Conservation (phyloP, 2,329 filamentous ascomycete genomes). For the Colletotrichum scovillei region DNA sequence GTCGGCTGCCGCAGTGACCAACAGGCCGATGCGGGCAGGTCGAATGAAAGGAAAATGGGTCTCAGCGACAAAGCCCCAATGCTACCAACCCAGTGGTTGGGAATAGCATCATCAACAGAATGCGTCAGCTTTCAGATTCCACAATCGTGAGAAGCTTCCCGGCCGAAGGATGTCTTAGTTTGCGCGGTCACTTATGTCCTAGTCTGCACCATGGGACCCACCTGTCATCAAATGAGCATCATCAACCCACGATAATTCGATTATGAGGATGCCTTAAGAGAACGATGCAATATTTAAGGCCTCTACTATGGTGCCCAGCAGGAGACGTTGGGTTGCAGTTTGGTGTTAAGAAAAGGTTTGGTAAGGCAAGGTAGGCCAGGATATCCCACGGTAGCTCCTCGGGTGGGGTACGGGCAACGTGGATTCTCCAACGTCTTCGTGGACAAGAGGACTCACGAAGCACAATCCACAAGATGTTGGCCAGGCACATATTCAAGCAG, state of each 20-base stretch:
- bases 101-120: constrained; percentile 16
- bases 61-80: not conserved
- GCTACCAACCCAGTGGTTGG: not conserved
- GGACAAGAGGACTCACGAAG: constrained; percentile 6
- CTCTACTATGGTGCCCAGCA: not conserved
- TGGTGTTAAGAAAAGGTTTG: constrained; percentile 20
- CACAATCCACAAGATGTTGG: constrained; percentile 6
- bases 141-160: not conserved
- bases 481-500: not conserved
- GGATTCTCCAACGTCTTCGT: constrained; percentile 24
- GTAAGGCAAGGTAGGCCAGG: constrained; percentile 3
- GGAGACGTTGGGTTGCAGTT: not conserved
- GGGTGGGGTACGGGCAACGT: constrained; percentile 28
- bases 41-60: not conserved
- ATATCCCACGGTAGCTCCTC: constrained; percentile 12
- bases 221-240: not conserved
- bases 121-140: not conserved
- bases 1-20: not conserved
- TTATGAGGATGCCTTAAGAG: not conserved
- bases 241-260: not conserved
- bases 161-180: not conserved
- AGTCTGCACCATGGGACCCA: not conserved
- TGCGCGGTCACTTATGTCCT: not conserved
- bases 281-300: not conserved
- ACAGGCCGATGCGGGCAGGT: not conserved